phyloP scores from a whole-genome alignment of 768 basidiomycete genomes.

The Serendipita sp. region DNA sequence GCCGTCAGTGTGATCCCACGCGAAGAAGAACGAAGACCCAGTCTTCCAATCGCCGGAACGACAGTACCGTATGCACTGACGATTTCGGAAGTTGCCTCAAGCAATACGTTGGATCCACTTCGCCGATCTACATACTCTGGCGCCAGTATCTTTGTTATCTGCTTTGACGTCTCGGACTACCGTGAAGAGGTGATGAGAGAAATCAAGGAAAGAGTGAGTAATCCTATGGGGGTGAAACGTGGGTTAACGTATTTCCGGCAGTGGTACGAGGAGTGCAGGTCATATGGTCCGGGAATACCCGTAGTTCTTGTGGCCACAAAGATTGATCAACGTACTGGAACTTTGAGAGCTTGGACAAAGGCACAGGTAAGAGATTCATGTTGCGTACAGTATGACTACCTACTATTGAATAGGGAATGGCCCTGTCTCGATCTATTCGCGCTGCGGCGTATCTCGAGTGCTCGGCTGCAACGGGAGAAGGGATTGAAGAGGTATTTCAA shows the following conservation, averaged over 20 bases:
- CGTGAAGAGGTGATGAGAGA: slow-evolving; percentile 2
- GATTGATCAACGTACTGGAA: not conserved
- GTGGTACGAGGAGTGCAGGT: slow-evolving; percentile 1
- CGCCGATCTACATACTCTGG: slow-evolving; percentile 4
- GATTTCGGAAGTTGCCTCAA: not conserved
- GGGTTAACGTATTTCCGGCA: not conserved
- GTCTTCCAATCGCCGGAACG: not conserved
- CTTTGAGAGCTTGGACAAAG: not conserved
- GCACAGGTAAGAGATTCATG: not conserved
- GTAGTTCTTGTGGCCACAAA: not conserved
- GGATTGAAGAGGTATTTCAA: slow-evolving; percentile 1
- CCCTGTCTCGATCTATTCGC: not conserved
- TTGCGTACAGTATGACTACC: not conserved
- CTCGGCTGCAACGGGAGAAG: not conserved
- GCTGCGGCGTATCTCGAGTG: not conserved
- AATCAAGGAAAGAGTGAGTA: not conserved
- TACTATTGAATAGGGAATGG: not conserved
- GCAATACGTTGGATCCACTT: not conserved
- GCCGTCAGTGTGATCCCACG: not conserved
- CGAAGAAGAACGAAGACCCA: not conserved
- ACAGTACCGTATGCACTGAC: not conserved
- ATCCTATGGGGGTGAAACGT: not conserved
- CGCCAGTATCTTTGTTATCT: not conserved
- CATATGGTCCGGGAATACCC: not conserved
- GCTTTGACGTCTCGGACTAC: slow-evolving; percentile 5